A percentile compares a stretch with the other conserved stretches of the same genome.
Conservation (phyloP, 495 filamentous ascomycete species). For the Daldinia loculata region DNA sequence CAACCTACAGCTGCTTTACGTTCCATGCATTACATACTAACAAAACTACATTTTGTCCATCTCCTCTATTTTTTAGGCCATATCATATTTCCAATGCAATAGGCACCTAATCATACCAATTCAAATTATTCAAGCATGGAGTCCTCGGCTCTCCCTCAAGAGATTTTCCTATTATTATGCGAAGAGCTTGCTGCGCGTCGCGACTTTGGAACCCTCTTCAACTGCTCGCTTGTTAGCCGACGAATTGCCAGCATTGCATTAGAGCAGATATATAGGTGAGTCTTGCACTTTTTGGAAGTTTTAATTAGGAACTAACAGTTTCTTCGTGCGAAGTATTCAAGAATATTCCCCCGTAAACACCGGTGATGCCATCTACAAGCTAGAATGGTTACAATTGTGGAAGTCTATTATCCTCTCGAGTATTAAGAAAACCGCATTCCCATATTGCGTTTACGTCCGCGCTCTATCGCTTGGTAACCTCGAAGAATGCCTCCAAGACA, state of each 20-base stretch:
- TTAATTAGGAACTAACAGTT: slow-evolving; percentile 15
- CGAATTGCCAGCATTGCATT: slow-evolving; percentile 65
- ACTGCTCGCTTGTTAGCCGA: slow-evolving; percentile 60
- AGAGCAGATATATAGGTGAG: slow-evolving; percentile 69
- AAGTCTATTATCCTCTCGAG: slow-evolving; percentile 73
- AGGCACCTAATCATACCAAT: not conserved
- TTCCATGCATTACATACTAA: not conserved
- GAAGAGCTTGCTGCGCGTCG: slow-evolving; percentile 59
- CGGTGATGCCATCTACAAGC: slow-evolving; percentile 33
- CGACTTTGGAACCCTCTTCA: slow-evolving; percentile 67
- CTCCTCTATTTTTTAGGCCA: not conserved
- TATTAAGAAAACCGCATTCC: slow-evolving; percentile 67
- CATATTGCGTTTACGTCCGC: slow-evolving; percentile 75
- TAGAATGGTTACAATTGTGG: slow-evolving; percentile 71
- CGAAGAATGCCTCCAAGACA: slow-evolving; percentile 63
- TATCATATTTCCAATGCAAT: not conserved
- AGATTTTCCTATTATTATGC: slow-evolving; percentile 68
- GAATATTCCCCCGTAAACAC: slow-evolving; percentile 34
- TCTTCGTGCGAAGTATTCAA: slow-evolving; percentile 18
- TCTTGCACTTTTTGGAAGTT: not conserved
- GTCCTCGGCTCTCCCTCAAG: slow-evolving; percentile 57
- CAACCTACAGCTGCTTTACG: slow-evolving; percentile 6
- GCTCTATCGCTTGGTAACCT: slow-evolving; percentile 69
- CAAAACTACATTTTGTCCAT: not conserved
- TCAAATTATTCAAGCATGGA: slow-evolving; percentile 8